These are phyloP conservation scores for Biscutella laevigata DNA, from an alignment of 441 rosid genomes.

Conservation along the genomic window DNA sequence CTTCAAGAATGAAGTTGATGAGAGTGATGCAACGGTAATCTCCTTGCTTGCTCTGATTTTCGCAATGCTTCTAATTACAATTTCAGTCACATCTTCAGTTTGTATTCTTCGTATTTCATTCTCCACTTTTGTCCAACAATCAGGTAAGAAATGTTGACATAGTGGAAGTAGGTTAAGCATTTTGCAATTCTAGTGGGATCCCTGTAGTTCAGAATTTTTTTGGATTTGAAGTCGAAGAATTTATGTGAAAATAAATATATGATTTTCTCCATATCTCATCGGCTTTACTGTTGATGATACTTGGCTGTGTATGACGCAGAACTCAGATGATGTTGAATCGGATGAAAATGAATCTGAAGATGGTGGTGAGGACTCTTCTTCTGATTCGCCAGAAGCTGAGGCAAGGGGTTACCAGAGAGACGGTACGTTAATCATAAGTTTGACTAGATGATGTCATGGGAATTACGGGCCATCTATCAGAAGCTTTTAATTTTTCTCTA, in stretches of 20 bases:
- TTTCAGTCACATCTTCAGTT: background rate
- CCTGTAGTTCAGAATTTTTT: background rate
- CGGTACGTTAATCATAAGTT: constrained; percentile 1
- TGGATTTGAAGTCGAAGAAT: background rate
- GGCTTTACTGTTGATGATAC: no score
- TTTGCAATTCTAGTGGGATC: background rate
- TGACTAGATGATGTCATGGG: background rate
- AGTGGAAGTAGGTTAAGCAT: background rate
- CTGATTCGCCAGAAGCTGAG: constrained; percentile 38
- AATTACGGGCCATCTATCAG: background rate
- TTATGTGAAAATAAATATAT: background rate
- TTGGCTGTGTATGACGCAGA: constrained; percentile 33
- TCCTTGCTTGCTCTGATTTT: constrained; percentile 2
- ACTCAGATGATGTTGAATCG: constrained; percentile 33
- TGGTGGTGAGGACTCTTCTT: constrained; percentile 30
- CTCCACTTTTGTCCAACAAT: background rate
- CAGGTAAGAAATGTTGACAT: background rate
- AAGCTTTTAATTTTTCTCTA: background rate
- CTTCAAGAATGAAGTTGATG: constrained; percentile 39
- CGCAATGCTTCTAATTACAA: background rate
- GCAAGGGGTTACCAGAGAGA: constrained; percentile 30
- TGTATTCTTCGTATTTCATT: background rate
- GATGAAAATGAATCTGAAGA: constrained; percentile 18
- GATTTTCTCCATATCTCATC: background rate
- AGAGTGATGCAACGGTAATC: constrained; percentile 33